These are phyloP conservation scores for Mucor saturninus DNA, from an alignment of 371 early-diverging fungal species.

Conservation along the genomic window DNA sequence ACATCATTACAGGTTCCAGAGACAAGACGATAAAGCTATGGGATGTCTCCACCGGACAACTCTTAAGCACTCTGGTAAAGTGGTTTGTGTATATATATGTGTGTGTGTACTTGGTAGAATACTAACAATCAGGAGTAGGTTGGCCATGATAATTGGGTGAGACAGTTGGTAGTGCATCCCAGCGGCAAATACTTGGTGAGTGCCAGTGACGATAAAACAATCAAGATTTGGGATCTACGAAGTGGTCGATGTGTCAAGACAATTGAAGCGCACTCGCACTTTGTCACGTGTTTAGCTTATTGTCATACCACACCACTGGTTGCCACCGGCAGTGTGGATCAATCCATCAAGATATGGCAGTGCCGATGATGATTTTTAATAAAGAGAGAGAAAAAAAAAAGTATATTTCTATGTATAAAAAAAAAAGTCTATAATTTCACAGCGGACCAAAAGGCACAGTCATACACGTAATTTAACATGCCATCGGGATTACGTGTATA, in stretches of 20 bases:
- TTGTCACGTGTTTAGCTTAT: conserved; percentile 84
- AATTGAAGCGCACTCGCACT: conserved; percentile 86
- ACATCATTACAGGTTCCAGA: conserved; percentile 82
- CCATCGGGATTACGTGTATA: conserved; percentile 65
- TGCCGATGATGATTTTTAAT: conserved; percentile 40
- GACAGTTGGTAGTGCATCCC: conserved; percentile 82
- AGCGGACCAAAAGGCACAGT: conserved; percentile 67
- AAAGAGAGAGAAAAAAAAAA: neutral
- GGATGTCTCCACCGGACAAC: conserved; percentile 75
- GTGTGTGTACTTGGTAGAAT: neutral
- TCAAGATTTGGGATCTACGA: conserved; percentile 88
- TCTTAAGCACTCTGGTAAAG: conserved; percentile 72
- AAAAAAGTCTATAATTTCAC: conserved; percentile 33
- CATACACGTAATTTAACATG: conserved; percentile 87
- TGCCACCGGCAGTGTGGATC: conserved; percentile 88
- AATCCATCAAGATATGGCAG: conserved; percentile 76
- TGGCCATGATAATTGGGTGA: conserved; percentile 97
- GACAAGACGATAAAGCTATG: conserved; percentile 91
- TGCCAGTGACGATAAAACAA: conserved; percentile 86
- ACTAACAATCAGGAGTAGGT: conserved; percentile 29
- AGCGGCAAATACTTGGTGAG: conserved; percentile 80
- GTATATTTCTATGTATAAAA: neutral
- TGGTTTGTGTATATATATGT: neutral
- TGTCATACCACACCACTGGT: conserved; percentile 65
- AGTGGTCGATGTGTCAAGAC: conserved; percentile 83